Evolutionary conservation across 2,329 filamentous ascomycete species (phyloP).

Genomic region (Curvularia lunata): DNA sequence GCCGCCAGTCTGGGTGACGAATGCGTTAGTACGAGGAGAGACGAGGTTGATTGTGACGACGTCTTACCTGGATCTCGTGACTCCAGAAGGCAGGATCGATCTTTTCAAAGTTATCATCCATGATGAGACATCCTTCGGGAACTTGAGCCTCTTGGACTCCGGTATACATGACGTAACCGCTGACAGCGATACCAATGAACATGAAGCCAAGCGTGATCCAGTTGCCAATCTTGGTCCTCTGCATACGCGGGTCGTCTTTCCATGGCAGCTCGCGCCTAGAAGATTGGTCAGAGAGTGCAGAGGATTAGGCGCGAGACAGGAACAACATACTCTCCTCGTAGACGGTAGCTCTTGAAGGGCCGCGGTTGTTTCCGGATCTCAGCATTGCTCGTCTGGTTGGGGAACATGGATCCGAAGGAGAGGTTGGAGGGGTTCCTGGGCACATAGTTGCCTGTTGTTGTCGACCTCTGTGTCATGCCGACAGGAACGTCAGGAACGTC

Average conservation of each 20-base stretch:
- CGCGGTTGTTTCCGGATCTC: conserved; percentile 25
- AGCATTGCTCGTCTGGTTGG: conserved; percentile 6
- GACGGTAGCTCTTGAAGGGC: conserved; percentile 32
- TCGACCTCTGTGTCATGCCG: conserved; percentile 12
- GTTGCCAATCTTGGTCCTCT: conserved; percentile 31
- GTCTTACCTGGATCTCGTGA: conserved; percentile 69
- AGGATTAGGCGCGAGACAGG: not conserved
- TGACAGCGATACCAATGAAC: conserved; percentile 18
- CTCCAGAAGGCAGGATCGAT: conserved; percentile 69
- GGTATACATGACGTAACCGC: conserved; percentile 30
- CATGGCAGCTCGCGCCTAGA: conserved; percentile 33
- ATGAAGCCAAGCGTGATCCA: conserved; percentile 27
- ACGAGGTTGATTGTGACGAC: not conserved
- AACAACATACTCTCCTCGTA: conserved; percentile 30
- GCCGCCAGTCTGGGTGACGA: conserved; percentile 59
- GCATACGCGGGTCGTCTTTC: conserved; percentile 29
- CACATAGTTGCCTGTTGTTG: not conserved
- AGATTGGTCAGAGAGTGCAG: not conserved
- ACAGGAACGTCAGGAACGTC: conserved; percentile 13
- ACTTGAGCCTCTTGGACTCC: conserved; percentile 23
- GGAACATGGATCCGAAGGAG: conserved; percentile 6
- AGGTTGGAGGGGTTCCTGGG: conserved; percentile 16
- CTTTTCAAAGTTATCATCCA: conserved; percentile 66
- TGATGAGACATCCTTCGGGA: conserved; percentile 32
- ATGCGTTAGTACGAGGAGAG: not conserved